Base-by-base conservation (phyloP, 805 yeast species). In the Maudiozyma barnettii region DNA sequence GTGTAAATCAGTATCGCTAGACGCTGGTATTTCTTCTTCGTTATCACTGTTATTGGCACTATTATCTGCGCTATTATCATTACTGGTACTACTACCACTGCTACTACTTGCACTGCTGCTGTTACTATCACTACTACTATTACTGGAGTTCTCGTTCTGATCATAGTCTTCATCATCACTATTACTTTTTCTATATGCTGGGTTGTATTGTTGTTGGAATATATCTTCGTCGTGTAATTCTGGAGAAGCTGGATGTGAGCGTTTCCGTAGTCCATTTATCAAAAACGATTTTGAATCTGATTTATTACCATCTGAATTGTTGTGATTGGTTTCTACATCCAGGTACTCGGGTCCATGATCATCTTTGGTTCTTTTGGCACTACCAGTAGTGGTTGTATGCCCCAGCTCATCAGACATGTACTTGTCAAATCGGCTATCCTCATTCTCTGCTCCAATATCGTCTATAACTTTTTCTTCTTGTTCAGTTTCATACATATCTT, bases 391-490 rank as follows among this genome's bases (percentile, higher is more conserved):
- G 30, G 52, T 50, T 19, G 51, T 46, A 29, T 54, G 50, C 1
- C 55, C 56, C 18, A 60, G 41, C 41, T 61, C 59, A 46, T 54
- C 54, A 10, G 64, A 58, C 64, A 60, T 61, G 46, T 60, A 60
- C 22, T 50, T 53, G 22, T 55, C 59, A 45, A 61, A 60, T 39
- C 49, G 47, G 31, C 52, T 61, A 33, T 60, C 68, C 16, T 54
- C 54, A 36, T 54, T 65, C 14, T 52, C 67, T 20, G 73, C 74
- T 45, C 71, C 74, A 23, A 69, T 74, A 10, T 68, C 2, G 22
- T 16, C 21, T 18, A n/a, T 4, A 7, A 18, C 75, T 3, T 83
- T 84, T 31, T 91, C 90, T 41, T 56, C 60, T 33, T 50, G 54
- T 3, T 54, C 59, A 13, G 47, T 54, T 20, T 56, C 61, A 30